Evolutionary conservation across 306 rosid genomes (phyloP).

Genomic region (Sophora flavescens): DNA sequence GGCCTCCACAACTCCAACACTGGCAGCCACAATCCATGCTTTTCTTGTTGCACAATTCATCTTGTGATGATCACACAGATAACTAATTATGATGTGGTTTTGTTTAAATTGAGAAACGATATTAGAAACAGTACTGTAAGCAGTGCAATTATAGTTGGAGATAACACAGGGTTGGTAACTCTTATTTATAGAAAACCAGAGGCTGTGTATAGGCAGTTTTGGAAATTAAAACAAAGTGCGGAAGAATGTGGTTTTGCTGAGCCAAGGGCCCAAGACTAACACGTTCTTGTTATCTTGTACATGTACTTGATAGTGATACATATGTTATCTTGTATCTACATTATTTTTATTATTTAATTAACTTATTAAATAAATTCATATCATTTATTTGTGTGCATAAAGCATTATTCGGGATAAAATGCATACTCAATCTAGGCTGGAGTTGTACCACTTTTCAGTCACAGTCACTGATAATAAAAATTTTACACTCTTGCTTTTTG

Average conservation of each 20-base stretch:
- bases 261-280: too few species aligned
- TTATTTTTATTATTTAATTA: too few species aligned
- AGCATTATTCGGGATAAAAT: background rate
- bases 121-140: background rate
- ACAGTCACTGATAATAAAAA: background rate
- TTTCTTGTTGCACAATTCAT: conserved; percentile 44
- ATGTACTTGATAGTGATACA: too few species aligned
- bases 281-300: too few species aligned
- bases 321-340: too few species aligned
- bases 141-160: background rate
- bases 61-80: conserved; percentile 1
- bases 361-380: too few species aligned
- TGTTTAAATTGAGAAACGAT: background rate
- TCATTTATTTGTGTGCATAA: too few species aligned
- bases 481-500: background rate
- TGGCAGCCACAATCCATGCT: conserved; percentile 49
- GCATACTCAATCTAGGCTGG: background rate
- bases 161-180: background rate
- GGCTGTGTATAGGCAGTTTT: background rate
- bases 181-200: conserved; percentile 24
- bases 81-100: background rate
- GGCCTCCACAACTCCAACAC: conserved; percentile 51
- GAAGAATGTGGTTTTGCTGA: background rate
- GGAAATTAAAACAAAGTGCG: background rate
- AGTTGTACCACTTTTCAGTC: background rate